Evolutionary conservation across 768 basidiomycete genomes (phyloP), one percentile per base, ranked within the genome.

Genomic region (Baorangia bicolor): DNA sequence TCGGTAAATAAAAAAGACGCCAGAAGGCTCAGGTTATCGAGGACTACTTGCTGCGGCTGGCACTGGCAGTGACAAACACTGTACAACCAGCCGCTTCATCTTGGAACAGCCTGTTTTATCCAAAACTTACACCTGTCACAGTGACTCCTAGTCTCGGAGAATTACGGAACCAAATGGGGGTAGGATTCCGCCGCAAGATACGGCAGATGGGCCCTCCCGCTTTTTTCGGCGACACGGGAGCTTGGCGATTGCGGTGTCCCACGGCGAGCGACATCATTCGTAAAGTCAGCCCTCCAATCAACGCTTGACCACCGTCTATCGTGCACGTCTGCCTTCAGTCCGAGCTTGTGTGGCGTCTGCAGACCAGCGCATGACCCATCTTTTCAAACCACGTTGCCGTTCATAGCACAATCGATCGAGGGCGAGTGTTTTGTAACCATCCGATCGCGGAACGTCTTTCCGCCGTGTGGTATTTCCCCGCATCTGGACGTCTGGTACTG

Each of bases 61-160:
- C 60, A 62, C 49, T 53, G 56, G 43, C 18, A 46, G 10, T 37
- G 34, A 48, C 55, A 60, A 64, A 61, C 47, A 62, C n/a, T n/a
- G n/a, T n/a, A n/a, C n/a, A 14, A 20, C 48, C 47, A 46, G 43
- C 51, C 40, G 10, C 48, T 39, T 27, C 27, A 53, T 43, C n/a
- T 30, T n/a, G 45, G 39, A 31, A 40, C 27, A 39, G 25, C 16
- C 35, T 38, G 2, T 27, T 38, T 25, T 16, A 20, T 23, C 30
- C 43, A 11, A 61, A 23, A 43, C 48, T 51, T 51, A 40, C 42
- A 48, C 6, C 43, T 34, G 6, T 27, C 5, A 50, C 53, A 12
- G n/a, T n/a, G n/a, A n/a, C n/a, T n/a, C n/a, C n/a, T n/a, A n/a
- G 2, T 42, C 34, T 18, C 58, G 52, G 37, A 11, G 33, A 23